Base-by-base conservation (phyloP, 805 yeast species). In the Blastobotrys peoriensis region DNA sequence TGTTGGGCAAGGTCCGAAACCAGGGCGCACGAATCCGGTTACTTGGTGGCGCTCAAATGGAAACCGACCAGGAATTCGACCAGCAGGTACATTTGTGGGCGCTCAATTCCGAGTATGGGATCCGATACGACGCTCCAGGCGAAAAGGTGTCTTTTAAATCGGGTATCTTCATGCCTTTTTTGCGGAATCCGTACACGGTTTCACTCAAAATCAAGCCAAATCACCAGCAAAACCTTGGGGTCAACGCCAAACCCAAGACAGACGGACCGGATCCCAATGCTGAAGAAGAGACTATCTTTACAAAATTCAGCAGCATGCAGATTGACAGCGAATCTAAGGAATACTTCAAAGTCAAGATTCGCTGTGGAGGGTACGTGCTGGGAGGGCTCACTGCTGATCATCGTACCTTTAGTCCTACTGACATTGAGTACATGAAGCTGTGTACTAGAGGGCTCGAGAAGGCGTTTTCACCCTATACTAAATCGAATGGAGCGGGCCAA, bases 361-460 rank as follows among this genome's bases (percentile, higher is more conserved):
- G 41, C 19, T 44, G 45, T 38, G 55, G 58, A 3, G 64, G 64
- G 6, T 61, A 50, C 36, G 49, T 58, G 2, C 46, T 61, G 52
- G 62, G 52, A 6, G 62, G 61, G 10, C 52, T 56, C 22, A 25
- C 46, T 19, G 33, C 39, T 3, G 30, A 22, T n/a, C 33, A 45
- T 35, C 53, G 54, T 8, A 37, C 44, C n/a, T 55, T 56, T 35
- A 54, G 61, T 2, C 56, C 63, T 1, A 57, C 55, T 9, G 64
- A 61, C 36, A 51, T 56, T 16, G 57, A 50, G 34, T 58, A 58
- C 36, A 51, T 55, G 53, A 59, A 61, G 44, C 48, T 56, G 13
- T 60, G 59, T 18, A 54, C 50, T 16, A 49, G 45, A 19, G 60
- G 61, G 1, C 43, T 61, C 20, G 63, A 58, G 20, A 52, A 50